Base-by-base conservation (phyloP, 345 rosid species). In the Balakata baccata region DNA sequence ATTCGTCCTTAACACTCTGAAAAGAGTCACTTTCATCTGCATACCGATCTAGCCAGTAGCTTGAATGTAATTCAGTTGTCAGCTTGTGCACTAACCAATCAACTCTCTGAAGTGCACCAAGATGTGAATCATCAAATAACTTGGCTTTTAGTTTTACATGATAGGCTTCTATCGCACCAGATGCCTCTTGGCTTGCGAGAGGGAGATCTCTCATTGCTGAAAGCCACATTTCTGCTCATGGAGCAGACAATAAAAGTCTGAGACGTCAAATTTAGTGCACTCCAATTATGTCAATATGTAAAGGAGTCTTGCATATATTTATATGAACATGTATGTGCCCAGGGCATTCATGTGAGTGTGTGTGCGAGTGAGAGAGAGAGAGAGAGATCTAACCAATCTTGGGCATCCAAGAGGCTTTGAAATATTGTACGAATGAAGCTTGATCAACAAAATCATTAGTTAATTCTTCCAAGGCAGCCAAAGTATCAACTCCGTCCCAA, bases 51-150 rank as follows among this genome's bases (percentile, higher is more conserved):
- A 90, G 90, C 98, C 99, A 95, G 72, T 95, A 92, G 70, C 94
- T 83, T 8, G 99, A 89, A 83, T 95, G 96, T 82, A 95, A 82
- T 79, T 92, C 97, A 1, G 94, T 95, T 17, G 87, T 95, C 82
- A 92, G 87, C 85, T 91, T 95, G 85, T 91, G 98, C 69, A 95
- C 99, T 64, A 95, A 84, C 99, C 97, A 92, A 77, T 92, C 98
- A 60, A 89, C 97, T 86, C 99, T 92, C 77, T 84, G 87, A 70
- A 91, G 90, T 9, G 99, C 90, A 78, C 91, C 91, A 53, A 95
- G 99, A 77, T 95, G 98, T 23, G 98, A 89, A 81, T 92, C 98
- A 64, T 95, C 99, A 34, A 91, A 92, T 62, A 95, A 69, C 72
- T 90, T 90, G 12, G 83, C 78, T 86, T 92, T 95, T 64, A 95